Conservation (phyloP, 148 eudicot species). For the Vaccinium myrtillus region DNA sequence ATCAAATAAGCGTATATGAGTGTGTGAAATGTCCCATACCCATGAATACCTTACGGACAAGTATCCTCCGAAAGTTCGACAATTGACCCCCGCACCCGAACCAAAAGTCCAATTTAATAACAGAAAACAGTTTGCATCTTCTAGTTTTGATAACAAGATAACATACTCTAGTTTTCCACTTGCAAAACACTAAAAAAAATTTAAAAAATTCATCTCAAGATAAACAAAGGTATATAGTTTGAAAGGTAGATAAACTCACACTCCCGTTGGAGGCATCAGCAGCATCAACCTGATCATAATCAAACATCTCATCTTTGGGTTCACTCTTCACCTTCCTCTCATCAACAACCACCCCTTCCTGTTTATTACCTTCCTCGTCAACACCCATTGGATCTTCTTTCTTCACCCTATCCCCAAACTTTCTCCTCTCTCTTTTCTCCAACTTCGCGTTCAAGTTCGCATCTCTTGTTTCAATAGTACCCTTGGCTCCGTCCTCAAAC, state of each 20-base stretch:
- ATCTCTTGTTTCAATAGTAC: constrained; percentile 11
- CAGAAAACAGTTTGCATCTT: background rate
- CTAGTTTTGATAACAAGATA: background rate
- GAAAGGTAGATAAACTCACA: constrained; percentile 44
- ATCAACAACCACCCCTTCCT: constrained; percentile 23
- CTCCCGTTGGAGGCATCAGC: constrained; percentile 7
- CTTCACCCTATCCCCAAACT: constrained; percentile 37
- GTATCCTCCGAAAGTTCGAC: background rate
- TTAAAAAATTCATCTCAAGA: background rate
- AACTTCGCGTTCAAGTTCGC: background rate
- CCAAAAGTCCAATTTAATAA: background rate
- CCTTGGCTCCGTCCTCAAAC: constrained; percentile 32
- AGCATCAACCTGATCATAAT: constrained; percentile 11
- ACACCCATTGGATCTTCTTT: constrained; percentile 24
- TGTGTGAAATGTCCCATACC: background rate
- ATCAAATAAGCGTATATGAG: background rate
- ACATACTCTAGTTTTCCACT: background rate
- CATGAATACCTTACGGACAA: background rate
- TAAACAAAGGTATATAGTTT: background rate
- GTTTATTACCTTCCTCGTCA: constrained; percentile 24
- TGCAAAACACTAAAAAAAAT: background rate
- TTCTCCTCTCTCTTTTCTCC: constrained; percentile 39
- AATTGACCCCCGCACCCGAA: background rate
- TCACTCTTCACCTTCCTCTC: constrained; percentile 27
- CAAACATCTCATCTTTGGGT: constrained; percentile 19